Base-by-base conservation (phyloP, 768 basidiomycete species). In the Leccinum uliginosum region DNA sequence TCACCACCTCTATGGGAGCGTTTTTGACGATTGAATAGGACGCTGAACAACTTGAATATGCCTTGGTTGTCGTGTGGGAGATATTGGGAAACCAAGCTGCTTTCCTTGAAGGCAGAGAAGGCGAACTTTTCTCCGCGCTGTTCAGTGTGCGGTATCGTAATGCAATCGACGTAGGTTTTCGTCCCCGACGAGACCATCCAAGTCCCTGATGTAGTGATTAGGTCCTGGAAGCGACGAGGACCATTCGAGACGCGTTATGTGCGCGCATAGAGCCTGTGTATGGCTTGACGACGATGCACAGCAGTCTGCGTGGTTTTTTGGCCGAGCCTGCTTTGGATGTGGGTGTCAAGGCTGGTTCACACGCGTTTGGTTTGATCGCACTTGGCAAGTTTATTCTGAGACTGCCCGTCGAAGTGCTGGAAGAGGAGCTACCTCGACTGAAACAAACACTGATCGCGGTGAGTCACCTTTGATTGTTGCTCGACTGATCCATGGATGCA, bases 211-310 rank as follows among this genome's bases (percentile, higher is more conserved):
- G 27, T 44, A 3, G 38, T 23, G 40, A 29, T 12, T 53, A 93
- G 91, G 84, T 93, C 38, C 76, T 91, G 53, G 89, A 92, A 68
- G 91, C 89, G 5, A 91, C 91, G 12, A 90, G 83, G 63, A 83
- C 85, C 2, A 86, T 93, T 59, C 87, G 91, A 43, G 90, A 93
- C 68, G 78, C 80, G 17, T 76, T 93, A 34, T 82, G 87, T 23
- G 74, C 78, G 10, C 84, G 82, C 60, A 82, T 88, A 62, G 92
- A 90, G 59, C 87, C 92, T 19, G 88, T 93, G 21, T 92, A 90
- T 63, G 91, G 91, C 7, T 72, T 93, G 61, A 91, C 89, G 14
- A 92, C 88, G 6, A 80, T 92, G 76, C 89, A 92, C 59, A 85
- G 85, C 29, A 83, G 81, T 64, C 67, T 93, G 44, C 83, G 83